Evolutionary conservation across 2,329 filamentous ascomycete genomes (phyloP), one percentile per base, ranked within the genome.

Genomic region (Drechslerella coelobrocha): DNA sequence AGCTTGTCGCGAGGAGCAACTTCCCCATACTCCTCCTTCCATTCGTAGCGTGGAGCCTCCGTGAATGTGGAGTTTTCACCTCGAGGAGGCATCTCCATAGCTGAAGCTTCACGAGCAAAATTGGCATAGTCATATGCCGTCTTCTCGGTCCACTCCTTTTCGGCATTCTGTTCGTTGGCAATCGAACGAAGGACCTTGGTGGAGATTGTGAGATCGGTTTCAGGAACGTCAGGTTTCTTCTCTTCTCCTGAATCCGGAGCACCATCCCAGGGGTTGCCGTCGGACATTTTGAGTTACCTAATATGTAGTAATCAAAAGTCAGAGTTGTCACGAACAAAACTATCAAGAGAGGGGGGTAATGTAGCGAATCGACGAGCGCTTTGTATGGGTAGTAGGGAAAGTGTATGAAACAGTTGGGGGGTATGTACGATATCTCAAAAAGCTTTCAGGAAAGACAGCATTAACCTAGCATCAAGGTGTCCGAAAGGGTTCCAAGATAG

Each of bases 21-120:
- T 41, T 97, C 93, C 1, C 93, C 94, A 74, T 84, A 90, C 1
- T 96, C 91, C 9, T 92, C 91, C 17, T 87, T 83, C 89, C 90
- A 97, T 76, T 92, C 86, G 75, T 97, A 97, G 45, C 89, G 82
- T 84, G 37, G 81, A 78, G 12, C 83, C 45, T 68, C 65, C 10
- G 65, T 21, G 37, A 55, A 69, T 14, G 56, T 37, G 4, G 54
- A 34, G 17, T 45, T 31, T 2, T 31, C 19, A 3, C 52, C 29
- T 10, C n/a, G 29, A 10, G 52, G 34, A 19, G 14, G 17, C 34
- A n/a, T n/a, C 34, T 14, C 2, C 4, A 39, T 5, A 14, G 17
- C 12, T 6, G 27, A 12, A 43, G 55, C 50, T 34, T 68, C 55
- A 37, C 56, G 55, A 51, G 24, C 41, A 45, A 68, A 68, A 27